Conservation (phyloP, 768 basidiomycete species). For the Boletus edulis region DNA sequence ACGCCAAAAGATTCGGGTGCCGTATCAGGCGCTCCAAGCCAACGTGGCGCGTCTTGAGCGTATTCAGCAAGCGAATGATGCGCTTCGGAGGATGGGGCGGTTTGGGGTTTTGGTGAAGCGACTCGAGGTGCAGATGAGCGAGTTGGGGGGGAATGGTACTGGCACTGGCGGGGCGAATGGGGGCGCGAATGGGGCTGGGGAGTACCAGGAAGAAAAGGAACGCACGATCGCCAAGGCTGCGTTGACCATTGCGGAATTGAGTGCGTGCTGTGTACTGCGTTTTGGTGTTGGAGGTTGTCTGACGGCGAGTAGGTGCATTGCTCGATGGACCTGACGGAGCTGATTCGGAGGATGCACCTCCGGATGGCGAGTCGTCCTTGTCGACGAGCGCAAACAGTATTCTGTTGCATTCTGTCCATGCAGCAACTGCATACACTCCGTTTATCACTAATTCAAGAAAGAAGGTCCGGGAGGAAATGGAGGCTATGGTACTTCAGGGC, state of each 20-base stretch:
- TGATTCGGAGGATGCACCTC: background rate
- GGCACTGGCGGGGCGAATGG: too few relatives aligned
- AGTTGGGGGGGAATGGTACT: slow-evolving; percentile 38
- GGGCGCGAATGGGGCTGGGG: slow-evolving; percentile 14
- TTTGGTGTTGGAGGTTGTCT: background rate
- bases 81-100: slow-evolving; percentile 79
- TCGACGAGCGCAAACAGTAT: slow-evolving; percentile 33
- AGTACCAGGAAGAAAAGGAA: slow-evolving; percentile 76
- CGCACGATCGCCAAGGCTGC: slow-evolving; percentile 90
- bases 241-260: slow-evolving; percentile 88
- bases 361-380: slow-evolving; percentile 10
- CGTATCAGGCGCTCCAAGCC: slow-evolving; percentile 70
- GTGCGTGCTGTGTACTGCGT: slow-evolving; percentile 41
- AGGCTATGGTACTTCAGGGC: slow-evolving; percentile 82
- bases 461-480: slow-evolving; percentile 83
- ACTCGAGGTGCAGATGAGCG: slow-evolving; percentile 82
- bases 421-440: slow-evolving; percentile 66
- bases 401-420: slow-evolving; percentile 70
- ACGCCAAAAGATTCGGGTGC: slow-evolving; percentile 79
- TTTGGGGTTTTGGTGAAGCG: slow-evolving; percentile 83
- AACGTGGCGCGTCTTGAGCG: slow-evolving; percentile 74
- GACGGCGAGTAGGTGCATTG: slow-evolving; percentile 41
- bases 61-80: slow-evolving; percentile 79
- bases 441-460: slow-evolving; percentile 70
- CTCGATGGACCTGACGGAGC: slow-evolving; percentile 41